Conservation (phyloP, 805 yeast species). For the Metschnikowia cubensis region DNA sequence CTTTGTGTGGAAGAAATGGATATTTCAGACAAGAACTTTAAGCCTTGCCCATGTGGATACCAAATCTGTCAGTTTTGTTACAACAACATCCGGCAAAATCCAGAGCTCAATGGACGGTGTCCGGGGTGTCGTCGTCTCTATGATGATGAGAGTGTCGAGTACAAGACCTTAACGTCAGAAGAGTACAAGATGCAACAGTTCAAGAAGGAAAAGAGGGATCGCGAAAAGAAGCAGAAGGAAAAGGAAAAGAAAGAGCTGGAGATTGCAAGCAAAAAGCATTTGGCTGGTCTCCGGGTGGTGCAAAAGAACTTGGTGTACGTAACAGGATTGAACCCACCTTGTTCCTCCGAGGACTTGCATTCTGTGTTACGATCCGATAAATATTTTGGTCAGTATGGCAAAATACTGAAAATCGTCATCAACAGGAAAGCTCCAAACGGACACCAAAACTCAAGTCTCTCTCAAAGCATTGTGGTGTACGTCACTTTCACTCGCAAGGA, state of each 20-base stretch:
- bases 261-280: conserved; percentile 75
- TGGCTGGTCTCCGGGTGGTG: conserved; percentile 97
- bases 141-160: conserved; percentile 90
- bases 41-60: conserved; percentile 99
- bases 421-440: conserved; percentile 61
- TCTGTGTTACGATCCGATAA: conserved; percentile 79
- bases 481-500: conserved; percentile 91
- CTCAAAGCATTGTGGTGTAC: conserved; percentile 88
- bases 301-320: conserved; percentile 96
- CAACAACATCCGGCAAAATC: conserved; percentile 92
- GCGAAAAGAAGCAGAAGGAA: conserved; percentile 79
- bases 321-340: conserved; percentile 87
- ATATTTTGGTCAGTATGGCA: conserved; percentile 98
- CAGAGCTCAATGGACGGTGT: conserved; percentile 92
- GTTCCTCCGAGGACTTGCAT: conserved; percentile 79
- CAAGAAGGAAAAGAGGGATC: conserved; percentile 75
- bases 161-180: conserved; percentile 76
- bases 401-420: conserved; percentile 88
- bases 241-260: conserved; percentile 91
- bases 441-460: conserved; percentile 35
- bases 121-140: conserved; percentile 96
- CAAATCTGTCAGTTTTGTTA: conserved; percentile 98
- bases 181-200: conserved; percentile 81
- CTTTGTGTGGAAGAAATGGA: conserved; percentile 98
- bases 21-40: conserved; percentile 90